Percentiles rank a stretch among this genome's conserved stretches.
phyloP scores from a whole-genome alignment of 2,329 filamentous ascomycete species.

The Talaromyces amestolkiae region DNA sequence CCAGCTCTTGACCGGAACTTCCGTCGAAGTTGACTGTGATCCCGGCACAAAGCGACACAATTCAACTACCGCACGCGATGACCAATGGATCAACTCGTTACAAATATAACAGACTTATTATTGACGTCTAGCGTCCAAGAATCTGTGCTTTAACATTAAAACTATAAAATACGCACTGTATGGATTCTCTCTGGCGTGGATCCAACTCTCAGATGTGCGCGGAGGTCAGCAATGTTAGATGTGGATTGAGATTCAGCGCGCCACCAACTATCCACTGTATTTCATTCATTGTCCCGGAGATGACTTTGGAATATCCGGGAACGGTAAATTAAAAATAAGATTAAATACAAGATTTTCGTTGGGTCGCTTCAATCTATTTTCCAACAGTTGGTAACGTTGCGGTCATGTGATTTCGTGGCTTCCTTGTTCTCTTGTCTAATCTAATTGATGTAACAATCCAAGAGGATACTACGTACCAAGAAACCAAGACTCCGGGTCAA shows the following conservation, averaged over 20 bases:
- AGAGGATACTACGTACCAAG: not conserved
- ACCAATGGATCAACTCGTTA: not conserved
- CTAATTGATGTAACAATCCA: not conserved
- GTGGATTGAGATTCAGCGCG: not conserved
- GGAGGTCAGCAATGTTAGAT: not conserved
- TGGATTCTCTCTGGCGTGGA: not conserved
- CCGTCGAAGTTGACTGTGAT: not conserved
- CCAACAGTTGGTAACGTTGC: conserved; percentile 7
- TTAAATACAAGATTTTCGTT: not conserved
- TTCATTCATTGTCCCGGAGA: not conserved
- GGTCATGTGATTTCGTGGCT: conserved; percentile 5
- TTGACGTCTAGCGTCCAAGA: not conserved
- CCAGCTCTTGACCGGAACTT: not conserved
- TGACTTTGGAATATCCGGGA: not conserved
- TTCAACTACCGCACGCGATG: not conserved
- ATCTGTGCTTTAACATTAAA: not conserved
- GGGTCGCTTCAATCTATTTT: not conserved
- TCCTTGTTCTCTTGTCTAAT: not conserved
- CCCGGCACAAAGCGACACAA: not conserved
- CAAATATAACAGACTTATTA: not conserved
- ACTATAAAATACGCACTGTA: not conserved
- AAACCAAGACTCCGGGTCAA: conserved; percentile 1
- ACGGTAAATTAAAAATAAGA: not conserved
- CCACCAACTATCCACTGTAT: not conserved
- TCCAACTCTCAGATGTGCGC: not conserved